phyloP scores from a whole-genome alignment of 768 basidiomycete species.

The Rhizopogon roseolus region DNA sequence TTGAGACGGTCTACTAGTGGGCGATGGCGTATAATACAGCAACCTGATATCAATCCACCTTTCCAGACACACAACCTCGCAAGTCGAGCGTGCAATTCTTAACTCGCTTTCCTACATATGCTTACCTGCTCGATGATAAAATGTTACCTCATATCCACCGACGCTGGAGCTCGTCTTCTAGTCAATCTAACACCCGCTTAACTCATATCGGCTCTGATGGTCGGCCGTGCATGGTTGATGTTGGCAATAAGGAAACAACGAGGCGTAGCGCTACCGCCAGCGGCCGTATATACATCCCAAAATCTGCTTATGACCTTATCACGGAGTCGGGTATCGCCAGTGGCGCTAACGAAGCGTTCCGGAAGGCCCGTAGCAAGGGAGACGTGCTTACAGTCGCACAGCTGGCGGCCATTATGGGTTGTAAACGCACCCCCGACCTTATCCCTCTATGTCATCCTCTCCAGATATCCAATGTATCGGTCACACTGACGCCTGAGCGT shows the following conservation, averaged over 20 bases:
- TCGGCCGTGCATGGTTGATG: constrained; percentile 80
- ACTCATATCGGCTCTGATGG: constrained; percentile 75
- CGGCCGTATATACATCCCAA: constrained; percentile 68
- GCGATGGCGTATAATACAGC: neutral
- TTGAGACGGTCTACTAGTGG: constrained; percentile 6
- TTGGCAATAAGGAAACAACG: constrained; percentile 57
- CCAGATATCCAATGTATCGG: constrained; percentile 63
- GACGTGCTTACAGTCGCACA: constrained; percentile 73
- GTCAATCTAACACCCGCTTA: constrained; percentile 24
- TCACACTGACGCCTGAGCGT: constrained; percentile 49
- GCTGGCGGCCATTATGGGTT: constrained; percentile 83
- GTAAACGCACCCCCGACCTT: constrained; percentile 76
- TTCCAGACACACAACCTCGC: constrained; percentile 5
- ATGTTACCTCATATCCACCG: constrained; percentile 9
- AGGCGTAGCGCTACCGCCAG: constrained; percentile 69
- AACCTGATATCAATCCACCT: neutral
- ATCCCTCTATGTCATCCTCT: constrained; percentile 90
- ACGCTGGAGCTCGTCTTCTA: constrained; percentile 17
- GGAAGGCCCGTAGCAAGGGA: constrained; percentile 60
- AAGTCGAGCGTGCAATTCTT: constrained; percentile 2
- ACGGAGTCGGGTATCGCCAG: constrained; percentile 22
- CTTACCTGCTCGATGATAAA: neutral
- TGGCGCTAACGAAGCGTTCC: constrained; percentile 24
- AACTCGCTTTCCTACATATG: neutral
- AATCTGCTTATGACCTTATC: constrained; percentile 60